A percentile compares a stretch with the other conserved stretches of the same genome.
Conservation (phyloP, 2,329 filamentous ascomycete genomes). For the Monosporascus cannonballus region DNA sequence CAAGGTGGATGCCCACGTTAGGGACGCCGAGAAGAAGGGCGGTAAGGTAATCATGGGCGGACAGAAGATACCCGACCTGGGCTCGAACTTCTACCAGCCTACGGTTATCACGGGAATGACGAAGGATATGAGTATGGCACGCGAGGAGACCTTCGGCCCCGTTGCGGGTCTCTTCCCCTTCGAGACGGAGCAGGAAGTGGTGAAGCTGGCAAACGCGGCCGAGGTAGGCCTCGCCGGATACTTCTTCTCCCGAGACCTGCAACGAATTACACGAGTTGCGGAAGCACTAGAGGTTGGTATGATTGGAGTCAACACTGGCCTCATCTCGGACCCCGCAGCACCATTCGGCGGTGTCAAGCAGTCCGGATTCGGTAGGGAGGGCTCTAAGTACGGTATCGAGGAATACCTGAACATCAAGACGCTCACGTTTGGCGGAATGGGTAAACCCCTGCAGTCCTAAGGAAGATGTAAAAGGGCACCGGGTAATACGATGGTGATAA, state of each 20-base stretch:
- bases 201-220: conserved; percentile 72
- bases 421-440: conserved; percentile 47
- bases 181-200: conserved; percentile 80
- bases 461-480: background rate
- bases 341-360: conserved; percentile 79
- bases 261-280: conserved; percentile 54
- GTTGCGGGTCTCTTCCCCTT: conserved; percentile 88
- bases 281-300: conserved; percentile 77
- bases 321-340: conserved; percentile 52
- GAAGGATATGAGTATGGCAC: conserved; percentile 73
- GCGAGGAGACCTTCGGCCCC: conserved; percentile 93
- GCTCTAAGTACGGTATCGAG: conserved; percentile 68
- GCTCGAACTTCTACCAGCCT: conserved; percentile 81
- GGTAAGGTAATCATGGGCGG: conserved; percentile 72
- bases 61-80: conserved; percentile 65
- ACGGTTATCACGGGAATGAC: conserved; percentile 88
- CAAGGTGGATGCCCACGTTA: conserved; percentile 76
- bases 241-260: conserved; percentile 70
- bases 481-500: background rate
- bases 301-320: conserved; percentile 77
- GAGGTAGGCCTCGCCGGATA: conserved; percentile 91
- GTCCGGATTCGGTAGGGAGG: conserved; percentile 75
- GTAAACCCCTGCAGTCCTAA: conserved; percentile 45
- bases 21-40: conserved; percentile 72
- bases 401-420: conserved; percentile 74